Percentiles rank a stretch among this genome's conserved stretches.
These are phyloP conservation scores for Lactifluus subvellereus DNA, from an alignment of 768 basidiomycete species.

Conservation along the genomic window DNA sequence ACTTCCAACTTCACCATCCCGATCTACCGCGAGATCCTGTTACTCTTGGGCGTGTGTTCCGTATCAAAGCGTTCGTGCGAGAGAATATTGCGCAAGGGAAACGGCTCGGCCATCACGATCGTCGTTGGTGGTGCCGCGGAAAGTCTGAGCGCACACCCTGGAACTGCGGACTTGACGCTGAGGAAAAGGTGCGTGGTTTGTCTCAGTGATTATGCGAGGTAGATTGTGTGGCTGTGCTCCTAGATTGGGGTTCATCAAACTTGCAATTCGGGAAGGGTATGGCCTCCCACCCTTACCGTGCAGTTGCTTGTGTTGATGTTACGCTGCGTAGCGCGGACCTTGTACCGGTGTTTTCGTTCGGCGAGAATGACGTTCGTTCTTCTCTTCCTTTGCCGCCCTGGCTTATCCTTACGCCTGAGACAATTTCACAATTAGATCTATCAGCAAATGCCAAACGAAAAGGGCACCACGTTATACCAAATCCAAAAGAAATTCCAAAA, in stretches of 20 bases:
- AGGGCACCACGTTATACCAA: conserved; percentile 80
- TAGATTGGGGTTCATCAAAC: conserved; percentile 91
- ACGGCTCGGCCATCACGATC: conserved; percentile 69
- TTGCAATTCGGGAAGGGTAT: conserved; percentile 85
- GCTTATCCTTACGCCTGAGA: not conserved
- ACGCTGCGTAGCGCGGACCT: conserved; percentile 67
- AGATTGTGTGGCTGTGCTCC: not conserved
- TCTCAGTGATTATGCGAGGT: not conserved
- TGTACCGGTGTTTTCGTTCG: conserved; percentile 97
- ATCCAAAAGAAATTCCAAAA: conserved; percentile 89
- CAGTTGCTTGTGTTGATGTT: conserved; percentile 1
- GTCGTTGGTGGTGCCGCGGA: conserved; percentile 97
- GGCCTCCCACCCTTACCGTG: conserved; percentile 21
- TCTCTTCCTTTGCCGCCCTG: not conserved
- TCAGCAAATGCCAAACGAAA: conserved; percentile 93
- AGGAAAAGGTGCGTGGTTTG: conserved; percentile 51
- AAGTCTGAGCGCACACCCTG: conserved; percentile 88
- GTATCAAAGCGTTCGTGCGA: conserved; percentile 89
- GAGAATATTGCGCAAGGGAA: conserved; percentile 61
- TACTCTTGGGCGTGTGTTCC: conserved; percentile 84
- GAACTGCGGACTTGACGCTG: conserved; percentile 89
- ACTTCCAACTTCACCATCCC: conserved; percentile 88
- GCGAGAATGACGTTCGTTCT: conserved; percentile 87
- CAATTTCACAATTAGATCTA: conserved; percentile 62
- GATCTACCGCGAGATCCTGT: conserved; percentile 86